Evolutionary conservation across 1,284 basidiomycete species (phyloP).

Genomic region (Ceratobasidium sp.): DNA sequence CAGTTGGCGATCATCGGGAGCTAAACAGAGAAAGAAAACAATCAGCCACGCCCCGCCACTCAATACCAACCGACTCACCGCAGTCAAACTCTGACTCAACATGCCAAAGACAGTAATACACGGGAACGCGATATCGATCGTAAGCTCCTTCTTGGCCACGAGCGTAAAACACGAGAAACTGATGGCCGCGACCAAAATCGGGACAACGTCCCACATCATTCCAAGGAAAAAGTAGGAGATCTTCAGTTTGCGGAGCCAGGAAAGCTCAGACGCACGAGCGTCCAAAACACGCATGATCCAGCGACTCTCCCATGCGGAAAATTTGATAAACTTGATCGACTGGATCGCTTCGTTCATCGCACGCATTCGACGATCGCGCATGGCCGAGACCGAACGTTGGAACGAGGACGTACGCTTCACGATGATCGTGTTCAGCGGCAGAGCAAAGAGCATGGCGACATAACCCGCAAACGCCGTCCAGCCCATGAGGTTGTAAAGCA

Average conservation of each 20-base stretch:
- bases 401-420: constrained; percentile 51
- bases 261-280: constrained; percentile 30
- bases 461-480: constrained; percentile 39
- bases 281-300: constrained; percentile 35
- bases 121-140: constrained; percentile 40
- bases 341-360: constrained; percentile 41
- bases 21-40: constrained; percentile 13
- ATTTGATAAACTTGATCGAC: constrained; percentile 41
- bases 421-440: constrained; percentile 35
- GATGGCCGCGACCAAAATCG: constrained; percentile 33
- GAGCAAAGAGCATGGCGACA: constrained; percentile 27
- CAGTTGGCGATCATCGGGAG: constrained; percentile 41
- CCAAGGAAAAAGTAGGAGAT: not conserved
- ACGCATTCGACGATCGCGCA: constrained; percentile 66
- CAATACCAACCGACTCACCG: constrained; percentile 35
- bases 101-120: constrained; percentile 28
- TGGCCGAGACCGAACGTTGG: constrained; percentile 53
- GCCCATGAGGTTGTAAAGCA: constrained; percentile 41
- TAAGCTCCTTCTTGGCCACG: constrained; percentile 30
- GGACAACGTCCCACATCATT: constrained; percentile 37
- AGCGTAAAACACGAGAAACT: constrained; percentile 34
- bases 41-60: not conserved
- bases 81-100: constrained; percentile 38
- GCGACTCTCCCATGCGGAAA: constrained; percentile 38
- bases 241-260: constrained; percentile 19